Evolutionary conservation across 495 filamentous ascomycete species (phyloP).

Genomic region (Hyaloscypha variabilis): DNA sequence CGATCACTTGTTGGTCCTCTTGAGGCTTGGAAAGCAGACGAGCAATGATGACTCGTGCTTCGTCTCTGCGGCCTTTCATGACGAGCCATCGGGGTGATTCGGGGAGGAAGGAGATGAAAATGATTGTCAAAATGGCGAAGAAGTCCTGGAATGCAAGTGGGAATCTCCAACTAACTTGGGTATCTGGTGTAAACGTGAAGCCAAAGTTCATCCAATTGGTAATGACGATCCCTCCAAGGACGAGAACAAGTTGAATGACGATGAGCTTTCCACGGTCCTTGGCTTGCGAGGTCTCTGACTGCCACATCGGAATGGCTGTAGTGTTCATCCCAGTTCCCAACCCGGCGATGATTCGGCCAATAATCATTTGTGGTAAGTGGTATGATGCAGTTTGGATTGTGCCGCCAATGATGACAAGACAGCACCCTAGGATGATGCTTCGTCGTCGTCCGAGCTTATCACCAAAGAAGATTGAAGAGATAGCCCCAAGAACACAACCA

Average conservation of each 20-base stretch:
- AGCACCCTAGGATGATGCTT: background rate
- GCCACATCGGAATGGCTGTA: constrained; percentile 8
- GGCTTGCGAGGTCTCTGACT: background rate
- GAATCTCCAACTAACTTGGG: constrained; percentile 21
- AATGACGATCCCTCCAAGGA: background rate
- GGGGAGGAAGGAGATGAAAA: constrained; percentile 38
- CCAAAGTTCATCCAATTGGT: constrained; percentile 10
- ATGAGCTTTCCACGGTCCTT: background rate
- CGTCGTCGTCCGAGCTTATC: constrained; percentile 21
- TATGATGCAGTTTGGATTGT: background rate
- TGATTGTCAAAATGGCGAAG: constrained; percentile 36
- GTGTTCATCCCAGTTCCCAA: background rate
- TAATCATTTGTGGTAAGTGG: background rate
- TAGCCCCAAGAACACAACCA: constrained; percentile 81
- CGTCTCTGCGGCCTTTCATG: constrained; percentile 40
- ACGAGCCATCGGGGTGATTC: constrained; percentile 48
- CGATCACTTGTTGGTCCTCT: constrained; percentile 35
- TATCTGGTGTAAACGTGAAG: background rate
- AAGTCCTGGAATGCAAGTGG: constrained; percentile 40
- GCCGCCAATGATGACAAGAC: constrained; percentile 1
- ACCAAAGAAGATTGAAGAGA: constrained; percentile 57
- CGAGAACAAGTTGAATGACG: background rate
- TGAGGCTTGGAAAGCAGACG: constrained; percentile 36
- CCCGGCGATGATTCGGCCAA: background rate
- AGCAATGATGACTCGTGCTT: constrained; percentile 38